A percentile compares a stretch with the other conserved stretches of the same genome.
phyloP scores from a whole-genome alignment of 202 grass and related monocot species.

The Schoenoplectus tabernaemontani region DNA sequence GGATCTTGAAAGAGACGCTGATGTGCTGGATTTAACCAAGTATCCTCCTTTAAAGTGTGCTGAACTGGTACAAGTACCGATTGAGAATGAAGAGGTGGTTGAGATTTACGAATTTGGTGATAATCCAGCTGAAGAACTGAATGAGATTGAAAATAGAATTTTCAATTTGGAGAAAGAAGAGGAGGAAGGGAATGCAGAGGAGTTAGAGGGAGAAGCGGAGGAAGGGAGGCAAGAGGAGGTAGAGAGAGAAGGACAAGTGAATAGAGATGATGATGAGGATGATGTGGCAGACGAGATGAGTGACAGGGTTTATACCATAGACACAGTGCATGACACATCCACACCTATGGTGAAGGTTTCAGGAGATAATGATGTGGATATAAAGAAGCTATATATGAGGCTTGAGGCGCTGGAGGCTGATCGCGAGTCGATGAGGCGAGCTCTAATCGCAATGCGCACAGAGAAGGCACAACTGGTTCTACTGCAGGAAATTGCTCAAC shows the following conservation, averaged over 20 bases:
- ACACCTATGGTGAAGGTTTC: slow-evolving; percentile 38
- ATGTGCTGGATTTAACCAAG: slow-evolving; percentile 16
- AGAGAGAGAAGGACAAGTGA: slow-evolving; percentile 11
- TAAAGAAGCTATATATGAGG: slow-evolving; percentile 82
- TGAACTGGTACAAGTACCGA: slow-evolving; percentile 3
- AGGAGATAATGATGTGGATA: slow-evolving; percentile 42
- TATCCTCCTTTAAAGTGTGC: slow-evolving; percentile 35
- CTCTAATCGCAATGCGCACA: slow-evolving; percentile 64
- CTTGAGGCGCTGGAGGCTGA: slow-evolving; percentile 80
- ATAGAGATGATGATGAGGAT: neutral
- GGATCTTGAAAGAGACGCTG: slow-evolving; percentile 30
- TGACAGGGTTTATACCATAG: slow-evolving; percentile 73
- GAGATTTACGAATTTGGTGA: slow-evolving; percentile 28
- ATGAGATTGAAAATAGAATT: slow-evolving; percentile 26
- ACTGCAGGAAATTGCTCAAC: slow-evolving; percentile 79
- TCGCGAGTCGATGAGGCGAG: slow-evolving; percentile 78
- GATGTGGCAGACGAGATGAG: slow-evolving; percentile 25
- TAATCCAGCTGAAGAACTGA: slow-evolving; percentile 15
- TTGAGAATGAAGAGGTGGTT: slow-evolving; percentile 15
- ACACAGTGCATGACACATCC: slow-evolving; percentile 47
- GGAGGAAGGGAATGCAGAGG: slow-evolving; percentile 15
- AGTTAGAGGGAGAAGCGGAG: slow-evolving; percentile 4
- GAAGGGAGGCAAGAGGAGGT: neutral
- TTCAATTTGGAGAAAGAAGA: slow-evolving; percentile 26
- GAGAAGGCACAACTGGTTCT: slow-evolving; percentile 88